Conservation (phyloP, 2,329 filamentous ascomycete species). For the Sporothrix inflata region DNA sequence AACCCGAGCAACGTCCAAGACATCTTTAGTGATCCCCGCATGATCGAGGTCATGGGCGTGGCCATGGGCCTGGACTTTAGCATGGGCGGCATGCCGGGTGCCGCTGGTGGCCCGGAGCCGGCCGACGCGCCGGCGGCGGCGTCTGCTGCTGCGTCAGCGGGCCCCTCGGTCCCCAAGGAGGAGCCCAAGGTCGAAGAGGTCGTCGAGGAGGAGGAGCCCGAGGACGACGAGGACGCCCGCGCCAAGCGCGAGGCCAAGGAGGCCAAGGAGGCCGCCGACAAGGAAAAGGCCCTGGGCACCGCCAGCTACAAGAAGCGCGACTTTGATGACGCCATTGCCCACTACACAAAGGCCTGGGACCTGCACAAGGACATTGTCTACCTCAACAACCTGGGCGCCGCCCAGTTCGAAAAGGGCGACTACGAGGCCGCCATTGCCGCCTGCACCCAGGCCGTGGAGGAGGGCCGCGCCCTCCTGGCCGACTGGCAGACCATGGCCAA, state of each 20-base stretch:
- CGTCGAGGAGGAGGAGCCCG: conserved; percentile 47
- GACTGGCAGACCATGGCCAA: conserved; percentile 99
- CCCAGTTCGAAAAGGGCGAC: conserved; percentile 95
- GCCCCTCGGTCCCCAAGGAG: conserved; percentile 60
- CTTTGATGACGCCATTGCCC: conserved; percentile 90
- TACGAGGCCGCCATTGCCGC: conserved; percentile 83
- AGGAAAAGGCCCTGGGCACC: conserved; percentile 91
- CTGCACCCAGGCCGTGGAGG: conserved; percentile 85
- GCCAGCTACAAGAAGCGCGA: conserved; percentile 98
- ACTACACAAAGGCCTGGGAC: conserved; percentile 96
- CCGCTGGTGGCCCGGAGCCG: conserved; percentile 35
- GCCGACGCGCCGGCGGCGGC: conserved; percentile 35
- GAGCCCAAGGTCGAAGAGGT: conserved; percentile 61
- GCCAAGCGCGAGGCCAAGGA: conserved; percentile 91
- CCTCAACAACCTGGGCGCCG: conserved; percentile 92
- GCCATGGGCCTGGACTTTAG: conserved; percentile 92
- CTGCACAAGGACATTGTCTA: conserved; percentile 95
- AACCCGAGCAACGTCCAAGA: conserved; percentile 80
- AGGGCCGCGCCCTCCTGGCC: conserved; percentile 85
- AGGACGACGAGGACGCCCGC: conserved; percentile 76
- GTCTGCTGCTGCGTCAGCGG: not conserved
- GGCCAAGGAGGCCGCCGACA: conserved; percentile 89
- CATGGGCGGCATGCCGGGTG: conserved; percentile 49
- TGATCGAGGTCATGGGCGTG: conserved; percentile 92
- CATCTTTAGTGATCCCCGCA: conserved; percentile 84